These are phyloP conservation scores for Haplosporangium sp. DNA, from an alignment of 371 early-diverging fungal species.

Conservation along the genomic window DNA sequence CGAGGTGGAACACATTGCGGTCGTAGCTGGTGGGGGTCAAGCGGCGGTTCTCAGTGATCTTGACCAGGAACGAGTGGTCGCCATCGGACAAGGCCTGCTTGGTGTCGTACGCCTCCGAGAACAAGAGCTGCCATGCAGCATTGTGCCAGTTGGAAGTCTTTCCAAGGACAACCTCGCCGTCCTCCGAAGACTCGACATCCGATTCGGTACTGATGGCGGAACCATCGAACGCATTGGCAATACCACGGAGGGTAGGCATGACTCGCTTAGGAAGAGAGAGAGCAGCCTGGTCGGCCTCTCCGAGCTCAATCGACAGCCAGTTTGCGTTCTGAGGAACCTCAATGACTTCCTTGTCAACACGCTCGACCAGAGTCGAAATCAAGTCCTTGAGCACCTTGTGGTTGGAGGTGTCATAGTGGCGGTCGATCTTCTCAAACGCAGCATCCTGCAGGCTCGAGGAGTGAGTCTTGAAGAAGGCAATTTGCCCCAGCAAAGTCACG, in stretches of 20 bases:
- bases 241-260: constrained; percentile 31
- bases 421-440: constrained; percentile 37
- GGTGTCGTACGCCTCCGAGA: constrained; percentile 81
- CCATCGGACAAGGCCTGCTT: constrained; percentile 70
- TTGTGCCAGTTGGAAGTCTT: constrained; percentile 66
- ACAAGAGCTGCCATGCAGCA: constrained; percentile 79
- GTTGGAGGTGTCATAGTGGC: constrained; percentile 48
- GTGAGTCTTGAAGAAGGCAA: constrained; percentile 64
- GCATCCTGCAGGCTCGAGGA: constrained; percentile 40
- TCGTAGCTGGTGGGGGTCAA: constrained; percentile 89
- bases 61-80: constrained; percentile 72
- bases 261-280: constrained; percentile 46
- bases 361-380: constrained; percentile 45
- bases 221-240: constrained; percentile 41
- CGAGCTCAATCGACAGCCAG: constrained; percentile 50
- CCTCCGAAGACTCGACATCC: constrained; percentile 41
- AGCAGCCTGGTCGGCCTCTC: constrained; percentile 45
- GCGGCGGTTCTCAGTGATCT: constrained; percentile 80
- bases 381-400: constrained; percentile 32
- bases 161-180: constrained; percentile 58
- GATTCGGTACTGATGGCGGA: constrained; percentile 3
- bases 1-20: constrained; percentile 95
- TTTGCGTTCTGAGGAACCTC: constrained; percentile 56
- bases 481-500: constrained; percentile 66
- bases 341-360: constrained; percentile 56